phyloP scores from a whole-genome alignment of 2,329 filamentous ascomycete species.

The Pestalotiopsis sp. region DNA sequence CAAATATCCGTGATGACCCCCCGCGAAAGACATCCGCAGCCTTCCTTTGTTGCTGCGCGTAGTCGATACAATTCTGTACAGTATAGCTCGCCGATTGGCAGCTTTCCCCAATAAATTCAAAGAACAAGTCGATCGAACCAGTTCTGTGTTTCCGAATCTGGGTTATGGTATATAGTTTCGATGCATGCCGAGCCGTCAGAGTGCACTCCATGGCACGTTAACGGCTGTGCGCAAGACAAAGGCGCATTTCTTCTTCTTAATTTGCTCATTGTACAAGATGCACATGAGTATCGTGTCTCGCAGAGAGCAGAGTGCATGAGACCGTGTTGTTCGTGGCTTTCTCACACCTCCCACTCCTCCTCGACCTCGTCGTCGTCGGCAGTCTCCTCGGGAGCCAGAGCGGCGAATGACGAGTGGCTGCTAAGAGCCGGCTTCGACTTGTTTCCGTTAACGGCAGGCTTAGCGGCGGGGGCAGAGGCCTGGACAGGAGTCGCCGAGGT shows the following conservation, averaged over 20 bases:
- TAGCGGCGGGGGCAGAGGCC: slow-evolving; percentile 18
- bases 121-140: not conserved
- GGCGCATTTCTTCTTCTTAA: not conserved
- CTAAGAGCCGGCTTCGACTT: slow-evolving; percentile 33
- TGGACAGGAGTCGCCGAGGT: slow-evolving; percentile 23
- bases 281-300: not conserved
- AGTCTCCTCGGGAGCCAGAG: slow-evolving; percentile 33
- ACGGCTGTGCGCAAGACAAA: not conserved
- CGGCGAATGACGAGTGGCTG: slow-evolving; percentile 36
- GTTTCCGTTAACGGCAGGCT: slow-evolving; percentile 28
- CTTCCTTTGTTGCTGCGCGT: not conserved
- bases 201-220: not conserved
- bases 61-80: slow-evolving; percentile 6
- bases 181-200: not conserved
- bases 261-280: not conserved
- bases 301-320: not conserved
- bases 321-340: not conserved
- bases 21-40: not conserved
- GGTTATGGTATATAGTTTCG: not conserved
- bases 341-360: slow-evolving; percentile 38
- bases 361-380: slow-evolving; percentile 33
- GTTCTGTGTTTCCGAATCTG: not conserved
- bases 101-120: not conserved
- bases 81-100: not conserved
- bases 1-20: not conserved